phyloP scores from a whole-genome alignment of 1,284 basidiomycete species.

The Fomitopsis pinicola region DNA sequence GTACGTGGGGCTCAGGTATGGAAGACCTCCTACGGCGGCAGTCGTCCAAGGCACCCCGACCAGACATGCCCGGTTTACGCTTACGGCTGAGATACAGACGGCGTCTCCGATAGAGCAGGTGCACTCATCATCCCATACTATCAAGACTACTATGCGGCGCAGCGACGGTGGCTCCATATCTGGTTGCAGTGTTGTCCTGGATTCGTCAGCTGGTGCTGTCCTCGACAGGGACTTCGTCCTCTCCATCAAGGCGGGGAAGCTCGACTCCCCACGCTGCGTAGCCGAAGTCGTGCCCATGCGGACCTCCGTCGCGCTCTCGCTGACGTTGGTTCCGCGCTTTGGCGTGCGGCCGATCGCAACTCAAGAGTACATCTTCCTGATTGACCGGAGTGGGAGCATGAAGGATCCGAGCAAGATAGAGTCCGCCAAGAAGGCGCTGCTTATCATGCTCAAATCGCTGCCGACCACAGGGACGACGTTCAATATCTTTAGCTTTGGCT shows the following conservation, averaged over 20 bases:
- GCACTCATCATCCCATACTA: conserved; percentile 38
- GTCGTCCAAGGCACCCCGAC: not conserved
- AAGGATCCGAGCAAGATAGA: conserved; percentile 27
- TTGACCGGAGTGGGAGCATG: conserved; percentile 48
- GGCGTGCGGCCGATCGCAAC: conserved; percentile 30
- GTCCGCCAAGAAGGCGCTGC: conserved; percentile 36
- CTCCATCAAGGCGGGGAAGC: conserved; percentile 36
- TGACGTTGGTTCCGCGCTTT: conserved; percentile 49
- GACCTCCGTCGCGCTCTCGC: conserved; percentile 3
- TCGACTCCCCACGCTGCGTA: conserved; percentile 52
- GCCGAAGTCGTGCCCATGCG: conserved; percentile 49
- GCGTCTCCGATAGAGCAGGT: conserved; percentile 36
- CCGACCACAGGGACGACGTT: conserved; percentile 34
- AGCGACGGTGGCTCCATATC: conserved; percentile 25
- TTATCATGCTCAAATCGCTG: conserved; percentile 36
- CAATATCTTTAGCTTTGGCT: conserved; percentile 51
- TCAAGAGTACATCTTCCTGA: conserved; percentile 46
- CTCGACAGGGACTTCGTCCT: conserved; percentile 44
- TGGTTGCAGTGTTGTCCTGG: conserved; percentile 34
- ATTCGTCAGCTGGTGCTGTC: conserved; percentile 35
- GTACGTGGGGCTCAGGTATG: not conserved
- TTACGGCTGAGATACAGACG: conserved; percentile 43
- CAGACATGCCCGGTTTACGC: conserved; percentile 21
- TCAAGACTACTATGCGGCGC: conserved; percentile 28
- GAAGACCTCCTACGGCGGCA: not conserved